Conservation (phyloP, 176 grass and related monocot species). For the Oryza meyeriana region DNA sequence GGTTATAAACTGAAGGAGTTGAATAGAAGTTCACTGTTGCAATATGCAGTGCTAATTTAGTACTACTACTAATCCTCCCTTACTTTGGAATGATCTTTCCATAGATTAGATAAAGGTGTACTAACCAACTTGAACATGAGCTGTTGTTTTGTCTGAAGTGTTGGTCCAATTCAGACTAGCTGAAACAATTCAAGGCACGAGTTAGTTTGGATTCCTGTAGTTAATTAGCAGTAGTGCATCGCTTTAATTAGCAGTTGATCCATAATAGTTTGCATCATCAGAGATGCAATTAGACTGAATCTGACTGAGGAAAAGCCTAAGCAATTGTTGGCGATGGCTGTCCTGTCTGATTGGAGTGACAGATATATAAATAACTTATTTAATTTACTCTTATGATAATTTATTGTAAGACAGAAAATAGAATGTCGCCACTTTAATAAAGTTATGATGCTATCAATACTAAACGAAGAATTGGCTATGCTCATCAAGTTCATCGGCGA, state of each 20-base stretch:
- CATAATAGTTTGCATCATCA: not conserved
- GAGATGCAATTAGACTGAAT: not conserved
- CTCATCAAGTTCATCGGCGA: too few species aligned
- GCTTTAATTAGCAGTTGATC: not conserved
- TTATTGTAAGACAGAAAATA: not conserved
- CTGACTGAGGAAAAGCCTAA: not conserved
- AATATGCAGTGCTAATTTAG: not conserved
- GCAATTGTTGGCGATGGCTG: not conserved
- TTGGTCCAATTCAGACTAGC: too few species aligned
- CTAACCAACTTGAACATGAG: not conserved
- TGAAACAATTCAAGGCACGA: too few species aligned
- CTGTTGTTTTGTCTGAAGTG: too few species aligned
- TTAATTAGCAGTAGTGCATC: not conserved
- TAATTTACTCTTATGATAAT: too few species aligned
- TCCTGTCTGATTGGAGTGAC: constrained; percentile 11
- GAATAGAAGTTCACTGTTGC: not conserved
- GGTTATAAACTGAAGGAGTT: not conserved
- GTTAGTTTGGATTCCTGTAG: not conserved
- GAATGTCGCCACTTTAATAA: constrained; percentile 26
- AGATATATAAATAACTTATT: too few species aligned
- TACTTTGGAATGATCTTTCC: not conserved
- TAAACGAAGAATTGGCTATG: constrained; percentile 22
- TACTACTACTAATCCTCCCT: not conserved
- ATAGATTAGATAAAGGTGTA: not conserved
- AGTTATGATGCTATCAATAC: constrained; percentile 7